These are phyloP conservation scores for Solanum megistacrolobum DNA, from an alignment of 257 asterid genomes.

Conservation along the genomic window DNA sequence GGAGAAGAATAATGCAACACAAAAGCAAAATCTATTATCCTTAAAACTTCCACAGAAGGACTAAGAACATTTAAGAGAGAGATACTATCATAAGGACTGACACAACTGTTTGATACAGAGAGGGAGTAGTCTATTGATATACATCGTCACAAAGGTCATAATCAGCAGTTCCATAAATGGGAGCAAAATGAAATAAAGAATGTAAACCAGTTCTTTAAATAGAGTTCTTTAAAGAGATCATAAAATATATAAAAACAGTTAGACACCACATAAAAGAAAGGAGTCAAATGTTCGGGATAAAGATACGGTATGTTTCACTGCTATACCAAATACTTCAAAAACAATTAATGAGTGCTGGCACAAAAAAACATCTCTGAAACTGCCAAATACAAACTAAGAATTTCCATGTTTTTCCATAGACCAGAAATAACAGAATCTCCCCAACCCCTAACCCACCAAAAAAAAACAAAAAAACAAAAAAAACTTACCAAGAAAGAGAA, in stretches of 20 bases:
- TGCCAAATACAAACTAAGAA: background rate
- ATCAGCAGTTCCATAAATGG: background rate
- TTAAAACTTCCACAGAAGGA: background rate
- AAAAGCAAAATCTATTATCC: background rate
- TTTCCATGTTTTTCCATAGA: background rate
- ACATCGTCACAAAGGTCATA: background rate
- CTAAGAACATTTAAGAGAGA: background rate
- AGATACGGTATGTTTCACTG: background rate
- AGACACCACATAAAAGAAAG: background rate
- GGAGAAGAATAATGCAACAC: background rate
- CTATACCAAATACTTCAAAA: background rate
- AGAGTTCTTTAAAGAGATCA: background rate
- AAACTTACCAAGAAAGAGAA: background rate
- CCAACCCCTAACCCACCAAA: background rate
- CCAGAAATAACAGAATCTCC: background rate
- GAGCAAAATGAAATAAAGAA: background rate
- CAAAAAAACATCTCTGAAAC: background rate
- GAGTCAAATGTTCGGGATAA: background rate
- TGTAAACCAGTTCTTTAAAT: background rate
- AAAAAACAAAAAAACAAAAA: background rate
- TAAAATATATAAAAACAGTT: background rate
- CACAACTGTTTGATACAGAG: background rate
- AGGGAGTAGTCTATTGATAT: background rate
- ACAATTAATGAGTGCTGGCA: background rate
- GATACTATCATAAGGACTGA: background rate